Evolutionary conservation across 208 protist genomes (phyloP).

Genomic region (Crithidia mellificae): DNA sequence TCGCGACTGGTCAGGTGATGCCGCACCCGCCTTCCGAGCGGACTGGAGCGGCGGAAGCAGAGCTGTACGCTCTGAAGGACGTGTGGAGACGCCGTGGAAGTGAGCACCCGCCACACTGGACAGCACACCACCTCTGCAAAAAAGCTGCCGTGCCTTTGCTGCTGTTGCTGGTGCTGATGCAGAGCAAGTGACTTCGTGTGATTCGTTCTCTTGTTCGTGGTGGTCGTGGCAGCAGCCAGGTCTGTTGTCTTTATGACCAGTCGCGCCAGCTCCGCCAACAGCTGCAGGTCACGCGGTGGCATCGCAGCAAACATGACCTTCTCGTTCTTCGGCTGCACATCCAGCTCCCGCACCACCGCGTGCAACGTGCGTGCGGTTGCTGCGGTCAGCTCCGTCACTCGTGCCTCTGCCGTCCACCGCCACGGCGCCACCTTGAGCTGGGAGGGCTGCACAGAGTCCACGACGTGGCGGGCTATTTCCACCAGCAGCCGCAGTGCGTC

Average conservation of each 20-base stretch:
- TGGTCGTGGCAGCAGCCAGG: no score
- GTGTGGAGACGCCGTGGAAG: constrained; percentile 17
- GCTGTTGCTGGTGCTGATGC: background rate
- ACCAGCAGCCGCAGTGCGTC: constrained; percentile 35
- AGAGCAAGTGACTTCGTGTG: background rate
- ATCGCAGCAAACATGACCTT: constrained; percentile 30
- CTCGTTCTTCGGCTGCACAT: constrained; percentile 26
- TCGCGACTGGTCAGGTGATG: constrained; percentile 37
- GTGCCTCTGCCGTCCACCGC: constrained; percentile 25
- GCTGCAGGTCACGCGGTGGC: constrained; percentile 19
- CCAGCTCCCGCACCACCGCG: constrained; percentile 17
- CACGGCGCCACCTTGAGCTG: constrained; percentile 11
- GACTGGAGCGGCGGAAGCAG: constrained; percentile 35
- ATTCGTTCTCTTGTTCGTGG: background rate
- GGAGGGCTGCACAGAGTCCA: constrained; percentile 20
- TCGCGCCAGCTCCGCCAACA: constrained; percentile 19
- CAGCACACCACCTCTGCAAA: background rate
- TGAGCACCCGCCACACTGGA: constrained; percentile 22
- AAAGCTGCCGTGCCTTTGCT: background rate
- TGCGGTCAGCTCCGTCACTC: background rate
- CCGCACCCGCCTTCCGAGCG: constrained; percentile 49
- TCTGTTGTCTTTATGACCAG: constrained; percentile 19
- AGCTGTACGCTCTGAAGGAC: constrained; percentile 23
- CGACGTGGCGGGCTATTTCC: constrained; percentile 20
- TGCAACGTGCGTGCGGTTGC: constrained; percentile 13